Base-by-base conservation (phyloP, 2,329 filamentous ascomycete species). In the Aspergillus sp. region DNA sequence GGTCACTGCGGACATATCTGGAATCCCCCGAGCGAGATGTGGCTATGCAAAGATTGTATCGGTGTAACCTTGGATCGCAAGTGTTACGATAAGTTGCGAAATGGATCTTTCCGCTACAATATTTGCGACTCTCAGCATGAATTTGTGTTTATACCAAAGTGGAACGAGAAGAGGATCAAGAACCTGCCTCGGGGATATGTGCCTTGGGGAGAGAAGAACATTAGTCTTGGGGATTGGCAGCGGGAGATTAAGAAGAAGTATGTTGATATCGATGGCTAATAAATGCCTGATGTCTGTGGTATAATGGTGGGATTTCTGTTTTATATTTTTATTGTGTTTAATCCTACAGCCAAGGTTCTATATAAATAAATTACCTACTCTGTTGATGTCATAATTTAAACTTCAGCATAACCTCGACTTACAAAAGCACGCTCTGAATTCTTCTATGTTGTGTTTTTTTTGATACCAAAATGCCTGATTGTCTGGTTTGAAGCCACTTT, bases 41-140 rank as follows among this genome's bases (percentile, higher is more conserved):
- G 57, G 42, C 51, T 49, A 38, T 62, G 60, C 47, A 52, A 47
- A 42, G 57, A 62, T 39, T 64, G 59, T 39, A 52, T 56, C 6
- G 52, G 58, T 27, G 40, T 61, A 19, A 47, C 50, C 4, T 53
- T 63, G 34, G 52, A 52, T 7, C 27, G 13, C 9, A 33, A 48
- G 6, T 62, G 57, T 40, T 44, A 50, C 8, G 40, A 53, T 6
- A 50, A 48, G 10, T 39, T 57, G 1, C 48, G 51, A 33, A 38
- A 42, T 7, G 50, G 47, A 8, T 46, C 45, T 31, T 42, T 76
- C 44, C 42, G 47, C 7, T 12, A 45, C 19, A 54, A 55, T 33
- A 37, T 57, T 10, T 62, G 60, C 33, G 37, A 53, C 37, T 49
- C 48, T 30, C 44, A 33, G 4, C 60, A 62, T 42, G 39, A 51